Percentiles rank a stretch among this genome's conserved stretches.
phyloP scores from a whole-genome alignment of 768 basidiomycete species.

The Termitomyces sp. region DNA sequence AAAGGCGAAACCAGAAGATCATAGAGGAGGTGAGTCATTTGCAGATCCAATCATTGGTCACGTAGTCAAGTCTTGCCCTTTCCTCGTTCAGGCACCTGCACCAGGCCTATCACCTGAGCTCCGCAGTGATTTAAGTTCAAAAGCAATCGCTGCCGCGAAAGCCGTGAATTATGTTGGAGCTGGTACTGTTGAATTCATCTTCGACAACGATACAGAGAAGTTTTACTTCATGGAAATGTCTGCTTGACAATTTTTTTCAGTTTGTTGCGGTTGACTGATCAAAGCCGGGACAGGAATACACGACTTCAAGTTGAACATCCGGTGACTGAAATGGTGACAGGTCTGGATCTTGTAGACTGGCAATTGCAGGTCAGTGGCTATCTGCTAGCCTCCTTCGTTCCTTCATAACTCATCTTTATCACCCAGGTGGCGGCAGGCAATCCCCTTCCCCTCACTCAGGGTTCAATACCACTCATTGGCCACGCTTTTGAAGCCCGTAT shows the following conservation, averaged over 20 bases:
- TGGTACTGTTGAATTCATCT: slow-evolving; percentile 95
- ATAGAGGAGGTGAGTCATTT: slow-evolving; percentile 67
- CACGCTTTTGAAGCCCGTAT: slow-evolving; percentile 95
- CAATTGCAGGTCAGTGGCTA: slow-evolving; percentile 63
- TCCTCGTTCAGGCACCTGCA: slow-evolving; percentile 69
- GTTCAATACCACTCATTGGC: slow-evolving; percentile 78
- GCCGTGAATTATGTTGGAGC: slow-evolving; percentile 91
- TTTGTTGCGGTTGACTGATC: background rate
- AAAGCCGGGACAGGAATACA: slow-evolving; percentile 56
- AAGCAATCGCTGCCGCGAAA: slow-evolving; percentile 88
- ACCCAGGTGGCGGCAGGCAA: slow-evolving; percentile 83
- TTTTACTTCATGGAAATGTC: slow-evolving; percentile 98
- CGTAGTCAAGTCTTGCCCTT: background rate
- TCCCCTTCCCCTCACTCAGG: slow-evolving; percentile 71
- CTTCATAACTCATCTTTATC: background rate
- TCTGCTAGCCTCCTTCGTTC: background rate
- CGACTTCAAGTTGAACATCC: slow-evolving; percentile 87
- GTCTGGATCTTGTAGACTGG: slow-evolving; percentile 93
- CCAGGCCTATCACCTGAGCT: slow-evolving; percentile 80
- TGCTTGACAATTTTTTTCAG: slow-evolving; percentile 17
- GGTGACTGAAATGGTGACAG: slow-evolving; percentile 93
- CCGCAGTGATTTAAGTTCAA: slow-evolving; percentile 74
- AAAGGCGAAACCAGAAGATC: slow-evolving; percentile 92
- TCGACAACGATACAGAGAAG: slow-evolving; percentile 81
- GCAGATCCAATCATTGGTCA: background rate